Base-by-base conservation (phyloP, 257 asterid species). In the Solanum clarkiae region DNA sequence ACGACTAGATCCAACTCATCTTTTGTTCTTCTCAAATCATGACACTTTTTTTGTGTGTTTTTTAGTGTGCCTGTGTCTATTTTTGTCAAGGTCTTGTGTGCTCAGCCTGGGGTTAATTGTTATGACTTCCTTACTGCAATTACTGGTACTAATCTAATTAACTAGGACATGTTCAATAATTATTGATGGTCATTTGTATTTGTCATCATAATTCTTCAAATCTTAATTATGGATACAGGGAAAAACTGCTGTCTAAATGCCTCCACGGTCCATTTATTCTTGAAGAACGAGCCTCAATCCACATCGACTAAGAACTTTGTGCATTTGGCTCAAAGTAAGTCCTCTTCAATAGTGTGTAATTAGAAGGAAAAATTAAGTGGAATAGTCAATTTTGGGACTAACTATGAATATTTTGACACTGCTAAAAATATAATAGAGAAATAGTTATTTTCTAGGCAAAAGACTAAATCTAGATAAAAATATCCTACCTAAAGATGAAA, bases 251-350 rank as follows among this genome's bases (percentile, higher is more conserved):
- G 99, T 86, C 91, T 96, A 57, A 94, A 93, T 71, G 36, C 89
- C 55, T 96, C 99, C 4, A 92, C 94, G 0, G 89, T 93, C 1
- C 92, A 94, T 6, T 20, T 88, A 29, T 93, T 92, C 81, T 87
- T 93, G 88, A 86, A 86, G 87, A 87, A 94, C 49, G 98, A 93
- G 84, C 98, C 97, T 44, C 99, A 96, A 53, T 84, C 99, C 4
- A 94, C 99, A 60, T 87, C 98, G 1, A 93, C 97, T 0, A 96
- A 93, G 90, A 94, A 96, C 89, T 88, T 93, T 47, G 91, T 94
- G 77, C 99, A 96, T 74, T 42, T 96, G 92, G 93, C 98, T 87
- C 98, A 96, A 75, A 93, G 99, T 96, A 90, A 93, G 95, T 89
- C 65, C 65, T 53, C 82, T 51, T 51, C 81, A 47, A 75, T 24